phyloP scores from a whole-genome alignment of 2,329 filamentous ascomycete species.

The Rhynchosporium graminicola region DNA sequence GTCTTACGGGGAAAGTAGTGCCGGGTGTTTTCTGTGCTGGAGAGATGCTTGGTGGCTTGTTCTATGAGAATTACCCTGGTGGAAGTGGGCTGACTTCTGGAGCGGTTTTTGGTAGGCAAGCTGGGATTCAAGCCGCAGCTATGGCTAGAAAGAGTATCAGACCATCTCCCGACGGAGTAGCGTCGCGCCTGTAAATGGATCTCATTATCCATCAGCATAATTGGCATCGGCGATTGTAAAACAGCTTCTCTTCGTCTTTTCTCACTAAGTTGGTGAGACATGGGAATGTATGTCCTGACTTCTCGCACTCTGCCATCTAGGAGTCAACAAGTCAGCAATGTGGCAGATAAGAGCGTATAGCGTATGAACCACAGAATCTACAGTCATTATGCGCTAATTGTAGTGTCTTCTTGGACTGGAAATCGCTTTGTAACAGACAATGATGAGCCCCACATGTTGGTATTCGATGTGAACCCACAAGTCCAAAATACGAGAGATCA shows the following conservation, averaged over 20 bases:
- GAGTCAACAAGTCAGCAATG: no score
- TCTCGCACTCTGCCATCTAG: no score
- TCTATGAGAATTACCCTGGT: constrained; percentile 64
- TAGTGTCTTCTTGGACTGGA: no score
- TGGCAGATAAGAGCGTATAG: neutral
- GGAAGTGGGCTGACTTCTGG: constrained; percentile 63
- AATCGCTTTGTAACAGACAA: no score
- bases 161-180: neutral
- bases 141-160: neutral
- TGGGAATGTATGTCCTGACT: no score
- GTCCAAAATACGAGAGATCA: no score
- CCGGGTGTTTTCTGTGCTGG: constrained; percentile 60
- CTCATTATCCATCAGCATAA: neutral
- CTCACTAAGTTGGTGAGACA: no score
- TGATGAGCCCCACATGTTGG: no score
- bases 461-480: no score
- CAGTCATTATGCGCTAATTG: neutral
- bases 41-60: constrained; percentile 67
- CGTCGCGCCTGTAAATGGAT: neutral
- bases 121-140: constrained; percentile 36
- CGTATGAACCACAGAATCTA: neutral
- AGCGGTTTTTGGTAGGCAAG: constrained; percentile 51
- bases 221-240: no score
- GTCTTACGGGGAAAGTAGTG: constrained; percentile 47
- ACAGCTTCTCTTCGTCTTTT: no score